Base-by-base conservation (phyloP, 176 grass and related monocot species). In the Oryza glaberrima region DNA sequence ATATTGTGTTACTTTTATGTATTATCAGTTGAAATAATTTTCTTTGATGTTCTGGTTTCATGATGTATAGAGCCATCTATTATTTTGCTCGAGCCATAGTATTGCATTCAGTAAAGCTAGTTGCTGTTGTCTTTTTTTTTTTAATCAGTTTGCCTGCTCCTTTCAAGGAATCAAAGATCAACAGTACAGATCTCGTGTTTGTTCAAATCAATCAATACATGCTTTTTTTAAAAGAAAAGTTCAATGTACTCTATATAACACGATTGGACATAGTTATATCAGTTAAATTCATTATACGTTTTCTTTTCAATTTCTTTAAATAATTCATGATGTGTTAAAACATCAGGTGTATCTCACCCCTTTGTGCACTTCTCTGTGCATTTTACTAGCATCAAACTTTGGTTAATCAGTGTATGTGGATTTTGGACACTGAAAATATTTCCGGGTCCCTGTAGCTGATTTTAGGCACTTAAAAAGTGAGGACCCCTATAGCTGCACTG, bases 111-210 rank as follows among this genome's bases (percentile, higher is more conserved):
- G 30, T 67, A 76, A 26, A 26, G 20, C 15, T 76, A 76, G 17
- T 10, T 87, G 47, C 8, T 70, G 13, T 64, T 64, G 38, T 44
- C 41, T 52, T 40, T 63, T 17, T 30, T 13, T 47, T 49, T 52
- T 52, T 32, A 32, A 3, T 49, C 19, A 38, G 56, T 64, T 48
- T 80, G 69, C 25, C 13, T 15, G 48, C 9, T 71, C 38, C 6
- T 70, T 60, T 64, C 43, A 71, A 19, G 35, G 65, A 87, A 87
- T 75, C 38, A 82, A 76, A 82, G 49, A 82, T n/a, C 14, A 81
- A 22, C 60, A 75, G 46, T 26, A 17, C 17, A 4, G 3, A 58
- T 20, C 36, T 69, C 61, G 36, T 46, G 47, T 69, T 11, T 67
- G 30, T 38, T 81, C 58, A 82, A 77, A 80, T 74, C 17, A 13